phyloP scores from a whole-genome alignment of 257 asterid genomes.

The Lycium barbarum region DNA sequence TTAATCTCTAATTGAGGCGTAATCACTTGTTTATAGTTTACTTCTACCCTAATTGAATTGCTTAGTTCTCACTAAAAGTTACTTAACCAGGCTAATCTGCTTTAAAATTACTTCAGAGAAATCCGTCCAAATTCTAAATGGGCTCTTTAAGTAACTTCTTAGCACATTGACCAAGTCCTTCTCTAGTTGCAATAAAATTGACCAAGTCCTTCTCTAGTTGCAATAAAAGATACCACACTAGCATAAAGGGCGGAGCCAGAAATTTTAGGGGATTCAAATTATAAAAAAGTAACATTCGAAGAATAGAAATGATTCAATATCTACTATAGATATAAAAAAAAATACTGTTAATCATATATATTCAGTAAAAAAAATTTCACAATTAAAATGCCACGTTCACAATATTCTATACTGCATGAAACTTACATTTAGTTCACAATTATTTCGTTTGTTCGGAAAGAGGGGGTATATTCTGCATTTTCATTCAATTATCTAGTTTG shows the following conservation, averaged over 20 bases:
- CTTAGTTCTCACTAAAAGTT: conserved; percentile 16
- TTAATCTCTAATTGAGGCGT: background rate
- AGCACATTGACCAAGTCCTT: background rate
- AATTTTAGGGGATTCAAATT: no score
- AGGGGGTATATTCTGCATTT: conserved; percentile 8
- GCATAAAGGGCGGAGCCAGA: background rate
- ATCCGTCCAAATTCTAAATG: background rate
- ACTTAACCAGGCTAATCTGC: background rate
- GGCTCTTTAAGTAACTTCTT: background rate
- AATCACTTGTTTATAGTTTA: background rate
- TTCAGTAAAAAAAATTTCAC: background rate
- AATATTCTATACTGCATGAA: background rate
- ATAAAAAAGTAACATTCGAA: background rate
- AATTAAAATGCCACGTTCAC: background rate
- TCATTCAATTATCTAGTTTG: background rate
- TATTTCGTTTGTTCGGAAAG: background rate
- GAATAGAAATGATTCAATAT: background rate
- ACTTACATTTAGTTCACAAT: conserved; percentile 19
- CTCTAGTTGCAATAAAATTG: background rate
- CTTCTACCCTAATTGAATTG: background rate
- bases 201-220: background rate
- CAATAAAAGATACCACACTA: background rate
- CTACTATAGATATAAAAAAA: no score
- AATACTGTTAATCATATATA: background rate
- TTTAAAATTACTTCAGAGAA: background rate